These are phyloP conservation scores for Volvox carteri DNA, from an alignment of 163 green algal species.

Conservation along the genomic window DNA sequence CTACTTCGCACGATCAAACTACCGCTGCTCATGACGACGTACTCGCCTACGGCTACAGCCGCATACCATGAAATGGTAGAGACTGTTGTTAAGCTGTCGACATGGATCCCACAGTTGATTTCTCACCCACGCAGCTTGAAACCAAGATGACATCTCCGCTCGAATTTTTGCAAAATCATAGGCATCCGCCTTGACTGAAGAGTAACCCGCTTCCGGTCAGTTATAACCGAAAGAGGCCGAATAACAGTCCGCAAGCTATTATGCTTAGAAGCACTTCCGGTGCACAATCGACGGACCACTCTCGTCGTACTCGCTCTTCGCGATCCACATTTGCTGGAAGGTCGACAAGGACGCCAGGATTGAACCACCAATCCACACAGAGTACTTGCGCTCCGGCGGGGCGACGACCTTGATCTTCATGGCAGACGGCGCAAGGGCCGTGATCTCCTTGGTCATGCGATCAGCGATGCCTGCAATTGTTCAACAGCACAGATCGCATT, in stretches of 20 bases:
- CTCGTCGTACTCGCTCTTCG: constrained; percentile 98
- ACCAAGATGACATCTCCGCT: too few relatives aligned
- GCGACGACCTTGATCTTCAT: constrained; percentile 99
- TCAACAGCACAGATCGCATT: too few relatives aligned
- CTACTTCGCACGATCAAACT: background rate
- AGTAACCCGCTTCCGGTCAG: background rate
- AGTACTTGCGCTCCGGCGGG: constrained; percentile 96
- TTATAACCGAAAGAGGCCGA: background rate
- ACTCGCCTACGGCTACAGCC: background rate
- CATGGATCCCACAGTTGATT: too few relatives aligned
- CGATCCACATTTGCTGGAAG: constrained; percentile 98
- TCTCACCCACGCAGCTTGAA: too few relatives aligned
- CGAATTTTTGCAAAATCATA: too few relatives aligned
- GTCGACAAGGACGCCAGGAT: constrained; percentile 98
- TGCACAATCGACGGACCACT: constrained; percentile 96
- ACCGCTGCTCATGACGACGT: background rate
- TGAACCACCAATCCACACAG: constrained; percentile 98
- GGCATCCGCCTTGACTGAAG: too few relatives aligned
- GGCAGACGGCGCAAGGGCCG: constrained; percentile 88
- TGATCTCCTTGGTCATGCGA: constrained; percentile 99
- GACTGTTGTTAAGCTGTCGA: too few relatives aligned
- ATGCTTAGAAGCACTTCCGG: constrained; percentile 72
- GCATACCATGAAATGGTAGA: too few relatives aligned
- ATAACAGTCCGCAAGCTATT: background rate
- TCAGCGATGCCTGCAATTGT: constrained; percentile 91